These are phyloP conservation scores for Cephaloascus albidus DNA, from an alignment of 805 yeast genomes.

Conservation along the genomic window DNA sequence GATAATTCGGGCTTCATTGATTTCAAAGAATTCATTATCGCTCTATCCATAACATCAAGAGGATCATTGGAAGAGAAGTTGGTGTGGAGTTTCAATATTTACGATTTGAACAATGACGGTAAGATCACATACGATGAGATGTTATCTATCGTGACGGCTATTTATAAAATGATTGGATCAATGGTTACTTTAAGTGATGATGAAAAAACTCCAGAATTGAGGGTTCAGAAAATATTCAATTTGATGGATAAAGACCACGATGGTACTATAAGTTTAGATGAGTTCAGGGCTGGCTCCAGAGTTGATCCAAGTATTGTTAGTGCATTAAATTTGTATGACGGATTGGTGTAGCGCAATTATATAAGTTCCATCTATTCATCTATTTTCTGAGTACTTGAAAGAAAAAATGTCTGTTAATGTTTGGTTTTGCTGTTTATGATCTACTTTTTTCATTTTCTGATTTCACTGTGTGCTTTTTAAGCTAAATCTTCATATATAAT, in stretches of 20 bases:
- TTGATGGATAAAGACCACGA: constrained; percentile 64
- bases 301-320: constrained; percentile 67
- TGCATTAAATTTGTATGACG: constrained; percentile 75
- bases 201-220: constrained; percentile 83
- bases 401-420: too few relatives aligned
- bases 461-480: too few relatives aligned
- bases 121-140: constrained; percentile 68
- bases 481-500: too few relatives aligned
- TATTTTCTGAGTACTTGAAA: too few relatives aligned
- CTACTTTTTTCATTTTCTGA: too few relatives aligned
- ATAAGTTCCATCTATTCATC: too few relatives aligned
- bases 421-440: too few relatives aligned
- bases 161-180: constrained; percentile 91
- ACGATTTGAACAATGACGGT: constrained; percentile 79
- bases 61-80: constrained; percentile 81
- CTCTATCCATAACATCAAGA: constrained; percentile 77
- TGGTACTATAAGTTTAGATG: constrained; percentile 68
- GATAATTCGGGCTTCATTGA: constrained; percentile 76
- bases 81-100: constrained; percentile 82
- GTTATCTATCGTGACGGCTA: constrained; percentile 68
- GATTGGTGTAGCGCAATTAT: too few relatives aligned
- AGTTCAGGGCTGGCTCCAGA: constrained; percentile 74
- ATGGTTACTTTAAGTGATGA: constrained; percentile 86
- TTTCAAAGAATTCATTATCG: constrained; percentile 86
- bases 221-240: constrained; percentile 75